These are phyloP conservation scores for Nemania abortiva DNA, from an alignment of 2,329 filamentous ascomycete genomes.

Conservation along the genomic window DNA sequence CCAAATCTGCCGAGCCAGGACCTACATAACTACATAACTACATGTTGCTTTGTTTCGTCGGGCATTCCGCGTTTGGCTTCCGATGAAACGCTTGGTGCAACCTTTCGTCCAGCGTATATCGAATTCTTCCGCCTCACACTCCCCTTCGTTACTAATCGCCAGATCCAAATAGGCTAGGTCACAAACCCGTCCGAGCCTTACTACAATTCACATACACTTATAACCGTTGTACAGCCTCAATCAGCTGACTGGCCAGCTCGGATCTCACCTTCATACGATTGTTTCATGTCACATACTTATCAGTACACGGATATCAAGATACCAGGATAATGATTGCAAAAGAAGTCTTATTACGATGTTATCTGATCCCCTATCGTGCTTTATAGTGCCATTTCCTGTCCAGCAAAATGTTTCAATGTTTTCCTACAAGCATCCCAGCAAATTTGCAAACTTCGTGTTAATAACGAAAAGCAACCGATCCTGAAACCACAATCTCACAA, in stretches of 20 bases:
- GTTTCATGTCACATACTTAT: constrained; percentile 1
- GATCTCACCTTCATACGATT: not conserved
- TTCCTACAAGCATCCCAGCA: constrained; percentile 2
- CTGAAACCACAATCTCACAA: not conserved
- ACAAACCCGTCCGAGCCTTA: not conserved
- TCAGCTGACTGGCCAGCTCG: not conserved
- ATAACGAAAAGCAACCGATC: constrained; percentile 6
- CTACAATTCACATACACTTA: not conserved
- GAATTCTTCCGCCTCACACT: not conserved
- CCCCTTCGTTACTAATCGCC: constrained; percentile 22
- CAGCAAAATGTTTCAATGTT: not conserved
- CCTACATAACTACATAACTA: constrained; percentile 2
- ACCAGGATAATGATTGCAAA: not conserved
- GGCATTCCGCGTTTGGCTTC: constrained; percentile 38
- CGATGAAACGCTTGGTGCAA: constrained; percentile 24
- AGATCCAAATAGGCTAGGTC: not conserved
- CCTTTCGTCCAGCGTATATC: constrained; percentile 2
- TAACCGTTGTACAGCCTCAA: constrained; percentile 12
- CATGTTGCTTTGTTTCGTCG: constrained; percentile 16
- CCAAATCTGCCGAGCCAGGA: constrained; percentile 20
- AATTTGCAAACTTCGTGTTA: not conserved
- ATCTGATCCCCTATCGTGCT: constrained; percentile 16
- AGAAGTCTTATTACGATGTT: constrained; percentile 23
- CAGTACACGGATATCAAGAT: not conserved
- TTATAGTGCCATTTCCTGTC: not conserved